Evolutionary conservation across 2,329 filamentous ascomycete genomes (phyloP), one percentile per base, ranked within the genome.

Genomic region (Stachybotrys elegans): DNA sequence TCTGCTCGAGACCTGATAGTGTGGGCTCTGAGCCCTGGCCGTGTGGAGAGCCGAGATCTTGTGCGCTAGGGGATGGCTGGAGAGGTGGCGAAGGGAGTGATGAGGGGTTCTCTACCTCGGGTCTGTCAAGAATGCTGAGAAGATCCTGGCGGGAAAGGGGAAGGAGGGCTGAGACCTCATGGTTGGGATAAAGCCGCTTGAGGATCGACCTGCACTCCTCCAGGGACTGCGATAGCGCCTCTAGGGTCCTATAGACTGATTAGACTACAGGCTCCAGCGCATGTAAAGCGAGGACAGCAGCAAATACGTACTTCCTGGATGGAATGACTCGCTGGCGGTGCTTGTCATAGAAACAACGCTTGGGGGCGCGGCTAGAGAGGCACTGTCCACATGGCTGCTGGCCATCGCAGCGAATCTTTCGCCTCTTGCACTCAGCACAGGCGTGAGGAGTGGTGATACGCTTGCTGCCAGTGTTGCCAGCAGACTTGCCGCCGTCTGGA

Each of bases 331-430:
- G 73, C 61, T 88, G 84, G 14, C 86, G 77, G 51, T 89, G 86
- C 66, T 91, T 89, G 52, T 88, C 84, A 62, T 92, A 92, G 56
- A 84, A 83, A 60, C 88, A 92, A 43, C 81, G 75, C 61, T 90
- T 87, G 4, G 86, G 84, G 49, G 87, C 86, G 45, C 88, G 81
- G 60, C 88, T 91, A 62, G 86, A 90, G 46, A 87, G 77, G 60
- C 88, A 93, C 60, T 90, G 87, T 29, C 86, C 85, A 59, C 88
- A 93, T 11, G 88, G 88, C 57, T 88, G 84, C 52, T 84, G 79
- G 43, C 88, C 88, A 67, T 91, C 86, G 59, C 88, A 93, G 50
- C 88, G 83, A 45, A 92, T 92, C 65, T 92, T 93, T 49, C 87
- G 78, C 53, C 87, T 76, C 58, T 89, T 83, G 67, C 87, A 89